Evolutionary conservation across 441 rosid species (phyloP), one percentile per base, ranked within the genome.

Genomic region (Bruguiera hainesii): DNA sequence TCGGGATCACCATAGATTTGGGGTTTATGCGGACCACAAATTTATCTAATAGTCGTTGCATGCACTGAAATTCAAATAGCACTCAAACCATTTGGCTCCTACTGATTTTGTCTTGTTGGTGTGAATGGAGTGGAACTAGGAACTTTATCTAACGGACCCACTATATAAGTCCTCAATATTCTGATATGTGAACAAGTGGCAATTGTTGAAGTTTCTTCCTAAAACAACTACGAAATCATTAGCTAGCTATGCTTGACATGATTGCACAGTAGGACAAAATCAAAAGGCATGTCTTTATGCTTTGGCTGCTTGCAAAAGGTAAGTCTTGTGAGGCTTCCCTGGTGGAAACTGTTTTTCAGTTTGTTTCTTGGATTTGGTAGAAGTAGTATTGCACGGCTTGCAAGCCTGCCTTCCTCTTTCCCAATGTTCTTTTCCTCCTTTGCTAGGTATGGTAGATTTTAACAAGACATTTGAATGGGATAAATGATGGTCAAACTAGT

Each of bases 311-410:
- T 35, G 50, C 51, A 56, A 21, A 29, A 55, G 35, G 18, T 18
- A 9, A 55, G 23, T 50, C 35, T 65, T 26, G 3, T 26, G 55
- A 19, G 53, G 20, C 19, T 20, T 53, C 23, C 19, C 15, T 31
- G 48, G 18, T 3, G 18, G 48, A 11, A 52, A 52, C 25, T 23
- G 33, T 23, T 25, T 31, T 66, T 15, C 56, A n/a, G 37, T 37
- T 65, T 35, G 33, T 11, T 56, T 65, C 69, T 20, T 55, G 21
- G 31, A 60, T 65, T 25, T 37, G 49, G 56, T 39, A 55, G 1
- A 55, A 25, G 30, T 31, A 26, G 0, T 53, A 25, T 37, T 25
- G 10, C 10, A 15, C 18, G 7, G 51, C 61, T 39, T 11, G 25
- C 53, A n/a, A 48, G 11, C 25, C 56, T 26, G 3, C 33, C 18